Conservation (phyloP, 306 rosid genomes). For the Citrullus amarus region DNA sequence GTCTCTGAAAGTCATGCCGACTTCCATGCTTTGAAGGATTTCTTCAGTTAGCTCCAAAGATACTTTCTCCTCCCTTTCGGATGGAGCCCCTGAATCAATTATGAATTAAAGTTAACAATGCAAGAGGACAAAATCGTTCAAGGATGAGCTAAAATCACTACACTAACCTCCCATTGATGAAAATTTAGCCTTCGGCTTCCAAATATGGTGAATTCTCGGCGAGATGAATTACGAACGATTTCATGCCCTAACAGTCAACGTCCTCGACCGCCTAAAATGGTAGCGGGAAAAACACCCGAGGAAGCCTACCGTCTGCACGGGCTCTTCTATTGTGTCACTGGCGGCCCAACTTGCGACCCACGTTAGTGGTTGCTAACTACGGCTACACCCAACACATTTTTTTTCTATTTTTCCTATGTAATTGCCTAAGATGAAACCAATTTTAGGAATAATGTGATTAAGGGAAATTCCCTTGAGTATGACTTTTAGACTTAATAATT, state of each 20-base stretch:
- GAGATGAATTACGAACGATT: neutral
- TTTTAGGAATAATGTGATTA: no score
- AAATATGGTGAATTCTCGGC: neutral
- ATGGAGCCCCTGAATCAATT: constrained; percentile 31
- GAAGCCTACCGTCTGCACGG: neutral
- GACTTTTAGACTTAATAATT: no score
- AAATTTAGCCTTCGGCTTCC: neutral
- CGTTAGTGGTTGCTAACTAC: no score
- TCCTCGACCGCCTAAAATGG: constrained; percentile 4
- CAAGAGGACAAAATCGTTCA: neutral
- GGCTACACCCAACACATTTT: no score
- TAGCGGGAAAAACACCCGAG: neutral
- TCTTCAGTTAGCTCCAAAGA: constrained; percentile 89
- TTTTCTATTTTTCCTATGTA: no score
- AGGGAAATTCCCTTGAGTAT: no score
- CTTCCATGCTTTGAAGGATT: constrained; percentile 95
- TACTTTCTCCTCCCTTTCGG: constrained; percentile 84
- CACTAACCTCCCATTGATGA: constrained; percentile 14
- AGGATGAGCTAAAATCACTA: neutral
- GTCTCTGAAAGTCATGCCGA: constrained; percentile 88
- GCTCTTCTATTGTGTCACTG: neutral
- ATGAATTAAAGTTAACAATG: no score
- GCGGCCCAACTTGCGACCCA: neutral
- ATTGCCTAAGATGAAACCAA: no score
- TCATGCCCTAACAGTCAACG: neutral